Percentiles rank a stretch among this genome's conserved stretches.
These are phyloP conservation scores for Veloporphyrellus conicus DNA, from an alignment of 1,284 basidiomycete genomes.

Conservation along the genomic window DNA sequence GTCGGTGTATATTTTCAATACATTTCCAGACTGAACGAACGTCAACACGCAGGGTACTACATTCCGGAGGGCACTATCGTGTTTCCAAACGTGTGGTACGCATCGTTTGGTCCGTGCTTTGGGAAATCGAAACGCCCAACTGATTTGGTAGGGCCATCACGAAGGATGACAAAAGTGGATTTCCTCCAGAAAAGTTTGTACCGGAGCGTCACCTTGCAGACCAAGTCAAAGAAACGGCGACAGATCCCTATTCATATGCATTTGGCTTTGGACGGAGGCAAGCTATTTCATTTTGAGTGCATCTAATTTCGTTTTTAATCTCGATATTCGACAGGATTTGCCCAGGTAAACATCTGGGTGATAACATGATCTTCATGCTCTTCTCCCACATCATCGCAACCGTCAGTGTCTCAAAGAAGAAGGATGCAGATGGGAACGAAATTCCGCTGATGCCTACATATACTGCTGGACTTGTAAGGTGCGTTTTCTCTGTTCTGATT, in stretches of 20 bases:
- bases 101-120: too few species aligned
- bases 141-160: constrained; percentile 14
- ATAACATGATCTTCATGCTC: constrained; percentile 18
- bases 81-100: constrained; percentile 36
- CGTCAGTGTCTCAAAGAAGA: constrained; percentile 15
- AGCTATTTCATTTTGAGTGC: not conserved
- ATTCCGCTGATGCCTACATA: constrained; percentile 7
- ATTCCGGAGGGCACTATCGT: constrained; percentile 33
- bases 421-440: constrained; percentile 8
- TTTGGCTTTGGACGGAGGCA: constrained; percentile 22
- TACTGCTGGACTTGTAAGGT: constrained; percentile 18
- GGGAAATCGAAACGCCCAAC: not conserved
- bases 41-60: constrained; percentile 19
- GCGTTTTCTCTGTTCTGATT: not conserved
- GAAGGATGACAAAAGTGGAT: constrained; percentile 20
- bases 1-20: not conserved
- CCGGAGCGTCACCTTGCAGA: constrained; percentile 14
- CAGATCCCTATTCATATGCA: constrained; percentile 16
- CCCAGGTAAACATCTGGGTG: constrained; percentile 17
- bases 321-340: constrained; percentile 13
- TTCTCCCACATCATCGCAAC: constrained; percentile 17
- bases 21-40: not conserved
- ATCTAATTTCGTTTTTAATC: not conserved
- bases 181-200: constrained; percentile 16
- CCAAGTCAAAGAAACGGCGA: constrained; percentile 9